A percentile compares a stretch with the other conserved stretches of the same genome.
These are phyloP conservation scores for Botrytis sinoallii DNA, from an alignment of 2,329 filamentous ascomycete genomes.

Conservation along the genomic window DNA sequence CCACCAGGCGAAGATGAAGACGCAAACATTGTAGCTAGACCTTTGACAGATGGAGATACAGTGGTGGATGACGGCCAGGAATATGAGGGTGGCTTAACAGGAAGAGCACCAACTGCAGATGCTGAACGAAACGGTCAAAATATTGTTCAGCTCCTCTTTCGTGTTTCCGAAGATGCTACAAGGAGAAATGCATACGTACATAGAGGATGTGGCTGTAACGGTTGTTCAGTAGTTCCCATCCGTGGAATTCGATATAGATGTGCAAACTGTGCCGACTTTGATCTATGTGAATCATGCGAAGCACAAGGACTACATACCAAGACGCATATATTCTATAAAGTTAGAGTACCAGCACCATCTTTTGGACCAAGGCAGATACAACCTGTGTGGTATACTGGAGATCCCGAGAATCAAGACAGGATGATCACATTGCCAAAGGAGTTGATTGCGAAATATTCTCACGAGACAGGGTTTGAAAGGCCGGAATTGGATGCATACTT, in stretches of 20 bases:
- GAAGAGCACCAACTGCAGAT: slow-evolving; percentile 12
- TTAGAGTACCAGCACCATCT: slow-evolving; percentile 82
- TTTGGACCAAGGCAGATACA: slow-evolving; percentile 78
- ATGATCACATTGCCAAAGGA: slow-evolving; percentile 59
- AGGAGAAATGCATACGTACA: slow-evolving; percentile 86
- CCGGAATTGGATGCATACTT: slow-evolving; percentile 89
- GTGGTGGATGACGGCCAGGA: slow-evolving; percentile 33
- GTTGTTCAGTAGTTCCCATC: slow-evolving; percentile 83
- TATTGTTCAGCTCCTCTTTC: slow-evolving; percentile 79
- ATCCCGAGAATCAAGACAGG: slow-evolving; percentile 64
- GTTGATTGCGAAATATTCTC: slow-evolving; percentile 65
- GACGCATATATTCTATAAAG: slow-evolving; percentile 96
- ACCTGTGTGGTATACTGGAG: slow-evolving; percentile 83
- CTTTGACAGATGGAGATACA: slow-evolving; percentile 37
- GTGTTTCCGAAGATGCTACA: slow-evolving; percentile 91
- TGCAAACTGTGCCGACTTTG: slow-evolving; percentile 92
- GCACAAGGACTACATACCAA: slow-evolving; percentile 70
- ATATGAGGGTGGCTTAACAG: slow-evolving; percentile 28
- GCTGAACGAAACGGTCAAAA: slow-evolving; percentile 62
- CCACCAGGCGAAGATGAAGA: slow-evolving; percentile 34
- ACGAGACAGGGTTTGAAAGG: slow-evolving; percentile 75
- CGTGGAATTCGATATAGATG: slow-evolving; percentile 91
- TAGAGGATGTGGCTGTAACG: slow-evolving; percentile 87
- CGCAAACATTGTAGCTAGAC: slow-evolving; percentile 27
- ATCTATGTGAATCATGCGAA: slow-evolving; percentile 93